Base-by-base conservation (phyloP, 2,329 filamentous ascomycete species). In the Tolypocladium endophyticum region DNA sequence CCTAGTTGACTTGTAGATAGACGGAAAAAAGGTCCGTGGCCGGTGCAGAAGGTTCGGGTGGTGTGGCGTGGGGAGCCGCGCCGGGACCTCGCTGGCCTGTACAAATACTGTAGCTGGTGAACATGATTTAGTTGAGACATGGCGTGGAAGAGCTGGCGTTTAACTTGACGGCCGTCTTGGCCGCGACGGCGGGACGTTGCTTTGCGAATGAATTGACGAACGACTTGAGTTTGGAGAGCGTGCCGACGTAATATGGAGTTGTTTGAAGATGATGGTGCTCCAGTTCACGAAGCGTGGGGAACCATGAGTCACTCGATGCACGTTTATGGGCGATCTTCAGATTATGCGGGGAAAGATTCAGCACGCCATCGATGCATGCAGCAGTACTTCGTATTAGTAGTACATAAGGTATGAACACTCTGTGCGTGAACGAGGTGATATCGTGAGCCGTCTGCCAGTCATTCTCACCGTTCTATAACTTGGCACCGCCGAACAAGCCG, bases 401-500 rank as follows among this genome's bases (percentile, higher is more conserved):
- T 23, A n/a, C 39, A n/a, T 45, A n/a, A n/a, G n/a, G 14, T 14
- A 45, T 11, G 7, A 11, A 11, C 9, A 25, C 20, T 45, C n/a
- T 9, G 41, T 25, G n/a, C n/a, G 41, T 45, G n/a, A 12, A 23
- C n/a, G n/a, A 25, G 41, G 41, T 23, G 9, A 23, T 12, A 11
- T 23, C 41, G n/a, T 25, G 9, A 45, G 41, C 41, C 5, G 20
- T 12, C n/a, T 1, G 23, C 41, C 41, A 23, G 20, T 25, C 16
- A 20, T 12, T 9, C 14, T 23, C 41, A 25, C 7, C 36, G 20
- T 53, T 54, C 35, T 57, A 57, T 59, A 23, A 54, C 60, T 59
- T 57, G 59, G 61, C 72, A 25, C 71, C 72, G 23, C 75, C 72
- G 67, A 79, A 79, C 25, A 79, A 62, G 11, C 75, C 76, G 4